These are phyloP conservation scores for Neurospora sublineolata DNA, from an alignment of 495 filamentous ascomycete species.

Conservation along the genomic window DNA sequence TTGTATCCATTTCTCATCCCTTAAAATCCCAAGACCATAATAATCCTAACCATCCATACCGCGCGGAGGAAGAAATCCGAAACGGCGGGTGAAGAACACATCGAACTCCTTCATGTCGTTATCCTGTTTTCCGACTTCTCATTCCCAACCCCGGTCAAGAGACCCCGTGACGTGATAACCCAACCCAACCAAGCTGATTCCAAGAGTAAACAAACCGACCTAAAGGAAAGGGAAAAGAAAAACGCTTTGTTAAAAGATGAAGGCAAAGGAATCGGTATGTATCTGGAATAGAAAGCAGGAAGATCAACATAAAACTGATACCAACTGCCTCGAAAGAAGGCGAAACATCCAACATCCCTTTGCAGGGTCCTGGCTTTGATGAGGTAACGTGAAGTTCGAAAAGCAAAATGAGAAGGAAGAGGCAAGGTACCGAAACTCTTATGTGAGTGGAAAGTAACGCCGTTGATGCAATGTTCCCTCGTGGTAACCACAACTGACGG, in stretches of 20 bases:
- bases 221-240: background rate
- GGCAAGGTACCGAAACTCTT: background rate
- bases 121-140: background rate
- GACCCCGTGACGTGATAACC: background rate
- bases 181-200: background rate
- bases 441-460: background rate
- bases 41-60: background rate
- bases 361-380: background rate
- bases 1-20: background rate
- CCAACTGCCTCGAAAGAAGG: background rate
- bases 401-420: background rate
- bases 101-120: background rate
- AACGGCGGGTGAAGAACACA: background rate
- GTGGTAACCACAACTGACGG: background rate
- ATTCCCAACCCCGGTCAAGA: background rate
- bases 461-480: background rate
- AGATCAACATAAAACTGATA: background rate
- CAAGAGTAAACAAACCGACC: background rate
- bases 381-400: background rate
- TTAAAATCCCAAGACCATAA: background rate
- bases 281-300: background rate
- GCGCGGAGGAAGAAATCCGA: background rate
- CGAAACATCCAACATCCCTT: background rate
- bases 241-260: background rate
- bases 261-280: conserved; percentile 1